phyloP scores from a whole-genome alignment of 306 rosid genomes.

The Senna siamea region DNA sequence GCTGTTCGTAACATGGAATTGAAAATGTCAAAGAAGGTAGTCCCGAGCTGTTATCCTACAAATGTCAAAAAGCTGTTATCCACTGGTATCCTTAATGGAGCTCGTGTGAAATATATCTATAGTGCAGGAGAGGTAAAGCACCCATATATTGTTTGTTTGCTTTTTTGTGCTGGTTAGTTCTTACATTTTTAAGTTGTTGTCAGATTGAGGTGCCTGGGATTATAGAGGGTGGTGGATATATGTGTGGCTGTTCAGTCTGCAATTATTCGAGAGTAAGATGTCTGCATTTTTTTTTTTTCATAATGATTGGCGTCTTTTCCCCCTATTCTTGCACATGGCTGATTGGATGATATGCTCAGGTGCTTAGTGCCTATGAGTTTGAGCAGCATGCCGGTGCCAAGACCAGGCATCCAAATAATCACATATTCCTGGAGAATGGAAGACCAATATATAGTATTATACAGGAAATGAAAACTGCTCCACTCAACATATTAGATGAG shows the following conservation, averaged over 20 bases:
- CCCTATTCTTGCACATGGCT: slow-evolving; percentile 1
- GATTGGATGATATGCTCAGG: slow-evolving; percentile 52
- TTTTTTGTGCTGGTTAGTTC: slow-evolving; percentile 8
- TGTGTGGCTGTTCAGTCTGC: slow-evolving; percentile 81
- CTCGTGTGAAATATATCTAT: slow-evolving; percentile 71
- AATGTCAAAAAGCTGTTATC: slow-evolving; percentile 90
- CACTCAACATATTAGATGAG: slow-evolving; percentile 73
- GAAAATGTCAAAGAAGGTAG: slow-evolving; percentile 69
- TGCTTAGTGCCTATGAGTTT: slow-evolving; percentile 91
- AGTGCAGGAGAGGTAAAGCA: slow-evolving; percentile 51
- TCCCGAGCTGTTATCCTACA: slow-evolving; percentile 63
- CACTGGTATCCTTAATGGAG: slow-evolving; percentile 94
- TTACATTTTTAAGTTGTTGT: slow-evolving; percentile 34
- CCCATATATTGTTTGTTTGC: background rate
- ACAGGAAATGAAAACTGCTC: slow-evolving; percentile 87
- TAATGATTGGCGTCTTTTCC: slow-evolving; percentile 4
- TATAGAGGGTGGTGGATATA: slow-evolving; percentile 83
- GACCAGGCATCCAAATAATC: slow-evolving; percentile 98
- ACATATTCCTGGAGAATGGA: slow-evolving; percentile 88
- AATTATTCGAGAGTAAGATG: slow-evolving; percentile 63
- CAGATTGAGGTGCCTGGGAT: slow-evolving; percentile 77
- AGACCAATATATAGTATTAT: slow-evolving; percentile 84
- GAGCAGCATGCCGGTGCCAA: slow-evolving; percentile 97
- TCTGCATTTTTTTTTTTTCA: slow-evolving; percentile 1
- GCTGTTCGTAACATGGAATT: slow-evolving; percentile 56